Evolutionary conservation across 805 yeast species (phyloP), one percentile per base, ranked within the genome.

Genomic region (Phaffomyces thermotolerans): DNA sequence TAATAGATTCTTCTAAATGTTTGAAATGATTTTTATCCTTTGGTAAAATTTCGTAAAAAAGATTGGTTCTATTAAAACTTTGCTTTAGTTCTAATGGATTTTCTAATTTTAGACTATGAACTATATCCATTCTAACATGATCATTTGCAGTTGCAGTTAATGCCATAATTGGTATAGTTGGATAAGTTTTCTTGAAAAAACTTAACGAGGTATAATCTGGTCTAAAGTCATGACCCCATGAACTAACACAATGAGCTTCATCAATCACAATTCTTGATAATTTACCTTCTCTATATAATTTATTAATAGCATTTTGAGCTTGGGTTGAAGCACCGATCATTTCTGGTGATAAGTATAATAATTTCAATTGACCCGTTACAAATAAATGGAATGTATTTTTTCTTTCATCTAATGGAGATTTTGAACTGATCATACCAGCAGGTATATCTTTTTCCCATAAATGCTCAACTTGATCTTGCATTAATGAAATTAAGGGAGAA

Each of bases 171-270:
- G 99, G 99, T 6, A 88, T 78, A 41, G 73, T 74, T 0, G 95
- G 95, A 58, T 75, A 93, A 39, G 77, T 73, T 17, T 66, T 62
- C 56, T 88, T 88, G 62, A 93, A 85, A 51, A 72, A 74, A 31
- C 79, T 77, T 57, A 93, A 69, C 10, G 81, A 84, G 54, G 89
- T 86, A 66, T 93, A 93, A 62, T 93, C 98, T 0, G 98, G 97
- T 41, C 99, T 72, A 62, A 93, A 93, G 63, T 93, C 99, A 64
- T 93, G 99, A 18, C 99, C 99, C 99, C 99, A 93, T 10, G 95
- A 84, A 41, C 96, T 87, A 37, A 93, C 95, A 72, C 99, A 93
- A 65, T 93, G 99, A 0, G 99, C 99, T 59, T 88, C 99, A 65
- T 93, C 99, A 37, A 93, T 88, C 10, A 93, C 96, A 33, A 93